Evolutionary conservation across 1,284 basidiomycete species (phyloP), one percentile per base, ranked within the genome.

Genomic region (Moesziomyces antarcticus): DNA sequence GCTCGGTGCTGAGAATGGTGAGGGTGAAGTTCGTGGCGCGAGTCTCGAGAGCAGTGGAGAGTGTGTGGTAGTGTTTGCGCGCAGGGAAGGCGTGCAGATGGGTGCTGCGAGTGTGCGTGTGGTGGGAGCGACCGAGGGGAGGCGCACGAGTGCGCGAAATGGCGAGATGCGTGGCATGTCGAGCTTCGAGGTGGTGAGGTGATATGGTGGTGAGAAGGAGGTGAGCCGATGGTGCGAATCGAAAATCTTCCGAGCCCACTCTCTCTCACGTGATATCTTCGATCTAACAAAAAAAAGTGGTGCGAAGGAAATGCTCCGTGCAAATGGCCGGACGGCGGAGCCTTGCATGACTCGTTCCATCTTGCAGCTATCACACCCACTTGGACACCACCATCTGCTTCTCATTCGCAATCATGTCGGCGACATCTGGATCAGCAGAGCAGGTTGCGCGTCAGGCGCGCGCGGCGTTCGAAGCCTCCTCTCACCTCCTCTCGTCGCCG

Each of bases 391-490:
- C 16, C 50, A 55, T 20, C 54, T 35, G 16, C 42, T 22, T 25
- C 13, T 52, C 63, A 43, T 16, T 40, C 13, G 11, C 64, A 9
- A 41, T 5, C 18, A 40, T 18, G 37, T 16, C 37, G 6, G 16
- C 11, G 7, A 3, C 35, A 2, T 16, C 16, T 40, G 25, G 25
- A 27, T 40, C 30, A 14, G 50, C 50, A 16, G 75, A 71, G 41
- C 7, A 22, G 13, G 63, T 80, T 20, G 78, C 78, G 3, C 45
- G 41, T 20, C 40, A 56, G 11, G 76, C 78, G 8, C 66, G 78
- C n/a, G 10, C 33, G 3, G 78, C 78, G 3, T 80, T 80, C 53
- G 62, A 54, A 56, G 27, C 30, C 9, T 27, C 59, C 16, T 68
- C 59, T 10, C 70, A 65, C 42, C 60, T 58, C 27, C 59, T 71